Base-by-base conservation (phyloP, 495 filamentous ascomycete species). In the Podospora pseudopauciseta region DNA sequence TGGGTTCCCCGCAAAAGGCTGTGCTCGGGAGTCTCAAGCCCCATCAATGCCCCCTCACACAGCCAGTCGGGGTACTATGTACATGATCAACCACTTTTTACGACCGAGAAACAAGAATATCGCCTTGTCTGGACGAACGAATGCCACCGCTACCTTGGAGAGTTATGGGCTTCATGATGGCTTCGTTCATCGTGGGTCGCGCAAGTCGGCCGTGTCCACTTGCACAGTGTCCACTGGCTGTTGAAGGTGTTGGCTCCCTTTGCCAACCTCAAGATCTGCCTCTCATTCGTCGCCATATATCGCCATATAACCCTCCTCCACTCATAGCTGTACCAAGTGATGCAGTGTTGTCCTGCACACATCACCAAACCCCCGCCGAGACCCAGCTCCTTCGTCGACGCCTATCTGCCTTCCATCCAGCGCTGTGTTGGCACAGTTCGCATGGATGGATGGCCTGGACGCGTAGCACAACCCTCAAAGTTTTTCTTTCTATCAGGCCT, bases 1-100 rank as follows among this genome's bases (percentile, higher is more conserved):
- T 63, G 23, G 60, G 19, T 20, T 54, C 34, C 63, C 58, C 32
- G 65, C 32, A 15, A n/a, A 59, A 59, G 68, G 68, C 65, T 70
- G 68, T 70, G 68, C 62, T 27, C 39, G 39, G 15, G 39, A 54
- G 62, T 53, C 62, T 68, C 70, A 71, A 71, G 70, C 70, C 66
- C 64, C 59, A 66, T 63, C 64, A 66, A 66, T 68, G 54, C 63
- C 68, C 68, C 54, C 61, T 64, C 54, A 65, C 68, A 64, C 61
- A 66, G 63, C 63, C 63, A 39, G 54, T 65, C 23, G 23, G 23
- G 23, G 5, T 26, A n/a, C 30, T 57, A 9, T 39, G 30, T 32
- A 32, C 4, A 32, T 5, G 30, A 0, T 32, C 4, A 32, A 30
- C 64, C 30, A 28, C 20, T 49, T 7, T 32, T 6, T 7, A 18